phyloP scores from a whole-genome alignment of 257 asterid species.

The Gentiana dahurica region DNA sequence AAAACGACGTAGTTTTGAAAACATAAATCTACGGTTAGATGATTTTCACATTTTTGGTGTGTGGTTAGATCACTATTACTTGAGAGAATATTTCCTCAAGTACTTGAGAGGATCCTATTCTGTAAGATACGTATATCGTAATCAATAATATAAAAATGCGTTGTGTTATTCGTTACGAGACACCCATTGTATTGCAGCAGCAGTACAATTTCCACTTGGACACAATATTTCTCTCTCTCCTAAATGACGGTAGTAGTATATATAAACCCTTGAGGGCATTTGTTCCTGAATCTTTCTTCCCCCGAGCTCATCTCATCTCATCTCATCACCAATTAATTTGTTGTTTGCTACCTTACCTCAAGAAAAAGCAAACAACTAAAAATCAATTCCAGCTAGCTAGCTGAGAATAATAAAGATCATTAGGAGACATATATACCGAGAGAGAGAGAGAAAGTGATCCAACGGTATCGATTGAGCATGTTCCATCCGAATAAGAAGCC shows the following conservation, averaged over 20 bases:
- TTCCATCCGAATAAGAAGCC: constrained; percentile 33
- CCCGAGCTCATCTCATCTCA: constrained; percentile 3
- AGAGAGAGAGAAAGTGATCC: neutral
- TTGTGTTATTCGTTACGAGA: neutral
- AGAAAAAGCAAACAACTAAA: neutral
- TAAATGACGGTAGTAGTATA: constrained; percentile 3
- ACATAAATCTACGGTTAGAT: neutral
- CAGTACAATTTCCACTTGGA: too few species aligned
- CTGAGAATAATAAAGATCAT: neutral
- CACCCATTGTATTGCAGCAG: neutral
- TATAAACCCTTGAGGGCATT: constrained; percentile 8
- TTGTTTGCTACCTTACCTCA: neutral
- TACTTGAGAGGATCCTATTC: too few species aligned
- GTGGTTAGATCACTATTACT: too few species aligned
- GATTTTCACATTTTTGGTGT: neutral
- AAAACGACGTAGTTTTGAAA: neutral
- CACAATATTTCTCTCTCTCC: constrained; percentile 7
- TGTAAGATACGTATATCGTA: too few species aligned
- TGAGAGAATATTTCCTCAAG: too few species aligned
- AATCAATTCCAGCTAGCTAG: neutral
- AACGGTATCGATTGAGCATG: constrained; percentile 11
- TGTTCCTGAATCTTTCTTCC: constrained; percentile 25
- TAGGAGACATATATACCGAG: neutral
- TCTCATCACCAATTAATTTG: neutral
- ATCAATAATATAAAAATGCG: too few species aligned